These are phyloP conservation scores for Trichophyton simii DNA, from an alignment of 2,329 filamentous ascomycete species.

Conservation along the genomic window DNA sequence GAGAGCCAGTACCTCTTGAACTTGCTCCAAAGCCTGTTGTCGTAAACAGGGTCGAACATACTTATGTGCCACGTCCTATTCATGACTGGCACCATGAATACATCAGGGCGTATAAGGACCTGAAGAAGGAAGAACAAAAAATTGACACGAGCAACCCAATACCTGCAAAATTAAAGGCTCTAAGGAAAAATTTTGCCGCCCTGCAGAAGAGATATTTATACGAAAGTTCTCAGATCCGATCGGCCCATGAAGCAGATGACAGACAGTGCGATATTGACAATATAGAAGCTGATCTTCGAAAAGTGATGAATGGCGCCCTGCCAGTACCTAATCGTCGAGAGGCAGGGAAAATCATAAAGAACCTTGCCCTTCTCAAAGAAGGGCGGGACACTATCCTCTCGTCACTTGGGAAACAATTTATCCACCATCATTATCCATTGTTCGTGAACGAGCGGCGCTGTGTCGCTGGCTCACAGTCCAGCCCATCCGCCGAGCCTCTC, in stretches of 20 bases:
- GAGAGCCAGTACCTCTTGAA: constrained; percentile 18
- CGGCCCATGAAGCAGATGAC: constrained; percentile 10
- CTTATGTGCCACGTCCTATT: constrained; percentile 27
- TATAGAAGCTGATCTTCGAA: constrained; percentile 9
- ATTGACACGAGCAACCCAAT: background rate
- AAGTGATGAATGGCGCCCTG: background rate
- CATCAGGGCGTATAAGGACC: constrained; percentile 15
- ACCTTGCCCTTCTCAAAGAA: background rate
- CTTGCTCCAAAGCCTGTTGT: constrained; percentile 17
- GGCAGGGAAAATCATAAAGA: background rate
- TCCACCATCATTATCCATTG: background rate
- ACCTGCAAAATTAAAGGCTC: background rate
- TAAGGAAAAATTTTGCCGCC: constrained; percentile 9
- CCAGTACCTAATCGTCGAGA: background rate
- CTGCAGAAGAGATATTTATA: constrained; percentile 15
- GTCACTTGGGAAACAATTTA: background rate
- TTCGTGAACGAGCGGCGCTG: background rate
- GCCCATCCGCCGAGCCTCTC: constrained; percentile 32
- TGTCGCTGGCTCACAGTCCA: background rate
- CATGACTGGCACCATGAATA: constrained; percentile 32
- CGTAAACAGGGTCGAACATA: constrained; percentile 10
- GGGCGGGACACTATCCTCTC: background rate
- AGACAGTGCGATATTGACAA: constrained; percentile 20
- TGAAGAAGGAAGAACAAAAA: constrained; percentile 8
- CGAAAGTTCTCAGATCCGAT: constrained; percentile 18